These are phyloP conservation scores for Yarrowia hollandica DNA, from an alignment of 805 yeast genomes.

Conservation along the genomic window DNA sequence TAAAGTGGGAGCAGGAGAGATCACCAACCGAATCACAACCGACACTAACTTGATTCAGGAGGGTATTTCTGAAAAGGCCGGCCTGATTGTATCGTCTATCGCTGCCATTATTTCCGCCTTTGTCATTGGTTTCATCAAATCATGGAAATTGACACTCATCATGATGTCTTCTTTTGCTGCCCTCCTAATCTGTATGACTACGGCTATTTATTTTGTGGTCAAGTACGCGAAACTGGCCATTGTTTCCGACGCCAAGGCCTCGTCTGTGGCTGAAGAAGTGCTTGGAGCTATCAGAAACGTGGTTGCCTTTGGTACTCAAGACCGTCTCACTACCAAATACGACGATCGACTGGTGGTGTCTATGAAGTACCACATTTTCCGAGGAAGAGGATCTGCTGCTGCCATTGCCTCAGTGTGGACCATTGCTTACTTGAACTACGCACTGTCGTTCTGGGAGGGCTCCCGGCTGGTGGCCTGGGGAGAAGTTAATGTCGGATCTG, in stretches of 20 bases:
- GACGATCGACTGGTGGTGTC: constrained; percentile 39
- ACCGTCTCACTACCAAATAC: constrained; percentile 40
- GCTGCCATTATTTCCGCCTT: constrained; percentile 45
- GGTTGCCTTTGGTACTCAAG: constrained; percentile 47
- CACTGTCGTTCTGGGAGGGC: constrained; percentile 48
- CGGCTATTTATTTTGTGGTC: constrained; percentile 40
- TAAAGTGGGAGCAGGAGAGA: constrained; percentile 46
- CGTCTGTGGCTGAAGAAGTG: constrained; percentile 46
- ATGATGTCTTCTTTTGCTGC: constrained; percentile 41
- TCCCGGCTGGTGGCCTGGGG: constrained; percentile 43
- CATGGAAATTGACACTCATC: constrained; percentile 44
- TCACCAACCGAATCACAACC: constrained; percentile 46
- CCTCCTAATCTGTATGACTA: constrained; percentile 38
- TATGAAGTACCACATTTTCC: constrained; percentile 35
- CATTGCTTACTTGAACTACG: constrained; percentile 43
- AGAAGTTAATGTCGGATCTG: constrained; percentile 40
- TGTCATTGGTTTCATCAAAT: constrained; percentile 42
- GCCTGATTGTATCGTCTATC: constrained; percentile 43
- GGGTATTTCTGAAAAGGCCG: constrained; percentile 47
- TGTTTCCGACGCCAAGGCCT: constrained; percentile 40
- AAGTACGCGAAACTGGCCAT: constrained; percentile 35
- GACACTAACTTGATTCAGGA: constrained; percentile 46
- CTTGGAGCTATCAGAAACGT: constrained; percentile 45
- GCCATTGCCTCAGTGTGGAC: constrained; percentile 44
- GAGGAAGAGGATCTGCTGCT: constrained; percentile 39